Evolutionary conservation across 495 filamentous ascomycete genomes (phyloP).

Genomic region (Glutinoglossum americanum): DNA sequence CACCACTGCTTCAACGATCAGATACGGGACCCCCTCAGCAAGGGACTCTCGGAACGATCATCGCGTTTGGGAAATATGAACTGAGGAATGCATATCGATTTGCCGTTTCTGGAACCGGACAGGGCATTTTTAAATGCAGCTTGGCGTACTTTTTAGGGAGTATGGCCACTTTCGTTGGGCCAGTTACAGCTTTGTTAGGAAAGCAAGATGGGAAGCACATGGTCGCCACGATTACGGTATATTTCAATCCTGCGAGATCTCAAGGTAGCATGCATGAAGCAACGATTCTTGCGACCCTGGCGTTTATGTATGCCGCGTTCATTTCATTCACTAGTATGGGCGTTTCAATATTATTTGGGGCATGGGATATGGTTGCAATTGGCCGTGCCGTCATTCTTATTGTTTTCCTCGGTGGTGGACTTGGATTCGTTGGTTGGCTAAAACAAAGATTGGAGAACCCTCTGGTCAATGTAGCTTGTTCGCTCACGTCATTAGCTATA

Average conservation of each 20-base stretch:
- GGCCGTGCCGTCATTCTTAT: slow-evolving; percentile 62
- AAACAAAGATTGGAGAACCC: slow-evolving; percentile 77
- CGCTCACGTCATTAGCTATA: slow-evolving; percentile 70
- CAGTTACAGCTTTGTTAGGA: slow-evolving; percentile 51
- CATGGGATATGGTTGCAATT: slow-evolving; percentile 37
- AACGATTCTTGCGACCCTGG: slow-evolving; percentile 56
- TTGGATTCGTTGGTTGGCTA: slow-evolving; percentile 81
- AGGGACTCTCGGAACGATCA: slow-evolving; percentile 4
- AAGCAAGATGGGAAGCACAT: slow-evolving; percentile 90
- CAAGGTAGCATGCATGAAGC: slow-evolving; percentile 84
- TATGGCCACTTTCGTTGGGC: slow-evolving; percentile 63
- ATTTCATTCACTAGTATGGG: slow-evolving; percentile 76
- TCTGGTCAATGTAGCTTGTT: slow-evolving; percentile 77
- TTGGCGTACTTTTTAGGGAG: slow-evolving; percentile 80
- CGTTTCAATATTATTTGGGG: slow-evolving; percentile 54
- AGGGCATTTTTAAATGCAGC: slow-evolving; percentile 76
- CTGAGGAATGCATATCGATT: slow-evolving; percentile 11
- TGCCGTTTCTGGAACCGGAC: slow-evolving; percentile 34
- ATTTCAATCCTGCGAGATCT: slow-evolving; percentile 87
- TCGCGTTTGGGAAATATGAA: background rate
- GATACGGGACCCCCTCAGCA: slow-evolving; percentile 3
- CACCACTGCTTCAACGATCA: slow-evolving; percentile 19
- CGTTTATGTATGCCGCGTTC: slow-evolving; percentile 63
- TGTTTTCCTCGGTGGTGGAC: slow-evolving; percentile 71
- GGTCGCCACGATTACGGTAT: slow-evolving; percentile 80